A percentile compares a stretch with the other conserved stretches of the same genome.
Evolutionary conservation across 1,284 basidiomycete species (phyloP).

Genomic region (Psilocybe mexicana): DNA sequence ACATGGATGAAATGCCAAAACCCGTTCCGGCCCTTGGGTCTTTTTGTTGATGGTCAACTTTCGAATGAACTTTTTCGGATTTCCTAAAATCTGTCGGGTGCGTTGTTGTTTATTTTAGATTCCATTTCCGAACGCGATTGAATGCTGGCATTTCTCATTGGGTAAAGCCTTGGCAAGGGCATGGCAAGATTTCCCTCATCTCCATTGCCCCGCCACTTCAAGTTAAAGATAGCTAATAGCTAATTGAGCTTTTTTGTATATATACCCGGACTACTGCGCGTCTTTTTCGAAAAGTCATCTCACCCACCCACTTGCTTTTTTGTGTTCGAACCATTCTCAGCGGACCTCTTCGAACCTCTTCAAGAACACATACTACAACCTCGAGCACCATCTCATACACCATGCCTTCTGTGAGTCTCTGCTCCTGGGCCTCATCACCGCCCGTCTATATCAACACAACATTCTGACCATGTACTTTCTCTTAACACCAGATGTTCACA

Average conservation of each 20-base stretch:
- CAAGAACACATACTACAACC: neutral
- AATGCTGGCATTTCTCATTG: constrained; percentile 7
- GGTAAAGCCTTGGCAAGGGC: constrained; percentile 1
- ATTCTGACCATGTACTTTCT: neutral
- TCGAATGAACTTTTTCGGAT: neutral
- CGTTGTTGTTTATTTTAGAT: neutral
- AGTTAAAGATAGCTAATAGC: neutral
- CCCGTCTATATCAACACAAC: neutral
- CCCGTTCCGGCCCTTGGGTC: neutral
- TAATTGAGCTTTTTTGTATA: neutral
- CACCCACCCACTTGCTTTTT: constrained; percentile 2
- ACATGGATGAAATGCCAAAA: too few relatives aligned
- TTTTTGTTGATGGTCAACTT: neutral
- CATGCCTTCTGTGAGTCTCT: constrained; percentile 18
- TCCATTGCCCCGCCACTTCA: neutral
- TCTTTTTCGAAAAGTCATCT: constrained; percentile 2
- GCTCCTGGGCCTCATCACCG: neutral
- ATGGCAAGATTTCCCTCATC: neutral
- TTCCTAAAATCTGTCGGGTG: neutral
- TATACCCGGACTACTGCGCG: constrained; percentile 1
- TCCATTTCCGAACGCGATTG: neutral
- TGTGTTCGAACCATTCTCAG: neutral
- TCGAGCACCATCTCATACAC: constrained; percentile 2
- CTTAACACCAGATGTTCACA: constrained; percentile 15
- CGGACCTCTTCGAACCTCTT: neutral